Percentiles rank a stretch among this genome's conserved stretches.
phyloP scores from a whole-genome alignment of 116 monocot genomes.

The Iris pallida region DNA sequence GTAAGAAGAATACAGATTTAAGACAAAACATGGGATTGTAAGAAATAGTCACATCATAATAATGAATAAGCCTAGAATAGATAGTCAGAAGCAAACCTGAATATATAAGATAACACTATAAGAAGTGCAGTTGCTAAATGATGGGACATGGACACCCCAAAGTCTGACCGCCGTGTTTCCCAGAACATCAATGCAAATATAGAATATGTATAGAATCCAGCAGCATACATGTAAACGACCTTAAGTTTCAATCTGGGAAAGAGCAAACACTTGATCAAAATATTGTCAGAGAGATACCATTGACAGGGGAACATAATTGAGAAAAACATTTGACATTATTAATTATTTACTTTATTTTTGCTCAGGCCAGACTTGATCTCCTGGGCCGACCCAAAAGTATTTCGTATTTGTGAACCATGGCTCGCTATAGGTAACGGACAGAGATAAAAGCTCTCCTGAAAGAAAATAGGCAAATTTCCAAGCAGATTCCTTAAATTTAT shows the following conservation, averaged over 20 bases:
- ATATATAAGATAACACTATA: constrained; percentile 69
- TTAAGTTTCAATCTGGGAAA: constrained; percentile 61
- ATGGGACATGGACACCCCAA: constrained; percentile 74
- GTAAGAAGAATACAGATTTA: not conserved
- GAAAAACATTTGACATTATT: not conserved
- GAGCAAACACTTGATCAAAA: constrained; percentile 13
- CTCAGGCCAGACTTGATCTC: constrained; percentile 70
- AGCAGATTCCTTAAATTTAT: constrained; percentile 76
- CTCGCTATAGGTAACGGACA: constrained; percentile 66
- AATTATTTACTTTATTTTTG: constrained; percentile 51
- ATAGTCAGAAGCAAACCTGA: constrained; percentile 43
- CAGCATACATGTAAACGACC: constrained; percentile 71
- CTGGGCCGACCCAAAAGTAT: constrained; percentile 75
- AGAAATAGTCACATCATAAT: not conserved
- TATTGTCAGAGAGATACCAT: not conserved
- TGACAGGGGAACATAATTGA: not conserved
- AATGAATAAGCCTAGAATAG: not conserved
- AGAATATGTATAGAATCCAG: constrained; percentile 78
- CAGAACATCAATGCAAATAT: constrained; percentile 74
- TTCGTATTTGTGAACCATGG: constrained; percentile 72
- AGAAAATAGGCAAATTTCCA: constrained; percentile 76
- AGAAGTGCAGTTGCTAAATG: constrained; percentile 62
- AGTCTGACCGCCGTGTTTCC: constrained; percentile 80
- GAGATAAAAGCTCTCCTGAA: constrained; percentile 50
- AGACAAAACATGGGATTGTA: not conserved